These are phyloP conservation scores for Vaccinium vitisidaea DNA, from an alignment of 148 eudicot genomes.

Conservation along the genomic window DNA sequence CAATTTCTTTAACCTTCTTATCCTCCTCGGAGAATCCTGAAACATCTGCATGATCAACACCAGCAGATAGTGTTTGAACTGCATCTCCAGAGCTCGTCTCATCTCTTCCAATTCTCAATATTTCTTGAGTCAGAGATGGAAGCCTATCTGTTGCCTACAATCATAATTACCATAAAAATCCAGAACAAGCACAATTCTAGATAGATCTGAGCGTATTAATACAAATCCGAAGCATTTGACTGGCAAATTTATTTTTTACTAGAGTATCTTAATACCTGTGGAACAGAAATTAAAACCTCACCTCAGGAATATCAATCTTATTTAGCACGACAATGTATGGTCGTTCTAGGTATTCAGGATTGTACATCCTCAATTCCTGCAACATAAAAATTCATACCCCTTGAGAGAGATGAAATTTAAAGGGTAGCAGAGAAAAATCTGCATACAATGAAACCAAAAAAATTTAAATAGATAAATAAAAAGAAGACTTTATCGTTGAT, in stretches of 20 bases:
- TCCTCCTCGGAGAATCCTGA: slow-evolving; percentile 29
- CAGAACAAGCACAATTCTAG: background rate
- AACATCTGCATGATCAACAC: slow-evolving; percentile 25
- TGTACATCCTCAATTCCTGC: slow-evolving; percentile 94
- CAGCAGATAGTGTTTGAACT: slow-evolving; percentile 24
- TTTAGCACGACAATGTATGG: slow-evolving; percentile 91
- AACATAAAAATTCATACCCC: slow-evolving; percentile 10
- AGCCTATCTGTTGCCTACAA: slow-evolving; percentile 68
- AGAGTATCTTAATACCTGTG: background rate
- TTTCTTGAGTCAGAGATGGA: slow-evolving; percentile 60
- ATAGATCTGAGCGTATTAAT: background rate
- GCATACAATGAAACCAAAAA: background rate
- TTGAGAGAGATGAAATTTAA: slow-evolving; percentile 7
- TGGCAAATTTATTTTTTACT: background rate
- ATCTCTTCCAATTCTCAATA: slow-evolving; percentile 60
- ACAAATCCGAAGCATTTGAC: background rate
- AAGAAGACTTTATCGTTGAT: background rate
- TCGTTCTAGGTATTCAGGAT: slow-evolving; percentile 92
- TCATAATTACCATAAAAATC: background rate
- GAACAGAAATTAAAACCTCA: background rate
- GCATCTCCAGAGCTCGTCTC: slow-evolving; percentile 26
- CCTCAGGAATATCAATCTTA: slow-evolving; percentile 91
- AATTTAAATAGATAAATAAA: background rate
- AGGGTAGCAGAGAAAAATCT: slow-evolving; percentile 12
- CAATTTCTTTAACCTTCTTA: slow-evolving; percentile 61